These are phyloP conservation scores for Takashimella koratensis DNA, from an alignment of 1,284 basidiomycete genomes.

Conservation along the genomic window DNA sequence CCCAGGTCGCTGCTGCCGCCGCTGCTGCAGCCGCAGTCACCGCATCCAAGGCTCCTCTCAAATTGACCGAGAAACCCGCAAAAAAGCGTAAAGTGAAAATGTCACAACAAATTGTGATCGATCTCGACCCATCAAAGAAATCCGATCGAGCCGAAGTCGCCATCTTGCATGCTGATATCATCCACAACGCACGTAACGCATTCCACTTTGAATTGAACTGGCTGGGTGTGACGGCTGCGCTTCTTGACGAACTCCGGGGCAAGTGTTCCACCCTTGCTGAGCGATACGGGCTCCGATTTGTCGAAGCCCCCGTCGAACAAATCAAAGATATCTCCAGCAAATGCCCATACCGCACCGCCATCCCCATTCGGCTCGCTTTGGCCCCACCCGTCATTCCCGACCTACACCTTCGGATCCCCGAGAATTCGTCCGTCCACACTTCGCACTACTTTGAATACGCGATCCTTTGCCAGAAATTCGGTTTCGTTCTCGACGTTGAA, in stretches of 20 bases:
- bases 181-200: slow-evolving; percentile 83
- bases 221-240: slow-evolving; percentile 94
- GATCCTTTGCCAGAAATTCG: slow-evolving; percentile 64
- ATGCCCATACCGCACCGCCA: slow-evolving; percentile 85
- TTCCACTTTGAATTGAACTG: slow-evolving; percentile 97
- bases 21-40: background rate
- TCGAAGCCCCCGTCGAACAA: slow-evolving; percentile 86
- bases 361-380: slow-evolving; percentile 68
- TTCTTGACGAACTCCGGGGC: slow-evolving; percentile 84
- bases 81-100: slow-evolving; percentile 67
- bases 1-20: background rate
- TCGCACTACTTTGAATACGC: slow-evolving; percentile 76
- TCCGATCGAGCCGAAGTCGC: slow-evolving; percentile 84
- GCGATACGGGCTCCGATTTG: slow-evolving; percentile 83
- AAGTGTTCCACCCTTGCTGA: slow-evolving; percentile 83
- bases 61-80: slow-evolving; percentile 21
- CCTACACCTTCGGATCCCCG: slow-evolving; percentile 62
- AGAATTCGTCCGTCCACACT: slow-evolving; percentile 52
- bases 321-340: slow-evolving; percentile 72
- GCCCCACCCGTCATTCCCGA: slow-evolving; percentile 68
- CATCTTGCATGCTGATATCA: slow-evolving; percentile 83
- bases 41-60: background rate
- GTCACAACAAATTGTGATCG: slow-evolving; percentile 81
- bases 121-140: slow-evolving; percentile 73
- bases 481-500: slow-evolving; percentile 84